Evolutionary conservation across 345 rosid species (phyloP).

Genomic region (Tarenaya hassleriana): DNA sequence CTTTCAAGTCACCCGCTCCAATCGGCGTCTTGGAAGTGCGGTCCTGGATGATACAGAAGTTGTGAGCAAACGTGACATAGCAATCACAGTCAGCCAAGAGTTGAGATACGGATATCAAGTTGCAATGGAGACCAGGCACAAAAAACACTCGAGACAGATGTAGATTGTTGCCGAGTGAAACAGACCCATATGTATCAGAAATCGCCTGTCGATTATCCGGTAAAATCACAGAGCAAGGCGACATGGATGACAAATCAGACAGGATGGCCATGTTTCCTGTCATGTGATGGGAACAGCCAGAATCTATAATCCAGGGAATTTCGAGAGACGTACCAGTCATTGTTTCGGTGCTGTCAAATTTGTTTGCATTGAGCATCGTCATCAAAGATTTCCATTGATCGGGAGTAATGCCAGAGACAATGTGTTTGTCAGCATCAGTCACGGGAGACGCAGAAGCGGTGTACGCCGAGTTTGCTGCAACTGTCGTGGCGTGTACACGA

Average conservation of each 20-base stretch:
- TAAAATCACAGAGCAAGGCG: neutral
- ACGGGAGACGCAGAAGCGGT: too few species aligned
- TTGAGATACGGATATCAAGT: neutral
- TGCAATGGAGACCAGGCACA: neutral
- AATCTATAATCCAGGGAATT: neutral
- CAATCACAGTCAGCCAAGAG: neutral
- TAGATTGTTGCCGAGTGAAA: neutral
- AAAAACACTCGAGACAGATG: neutral
- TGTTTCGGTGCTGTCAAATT: neutral
- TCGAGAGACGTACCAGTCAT: neutral
- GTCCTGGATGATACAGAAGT: neutral
- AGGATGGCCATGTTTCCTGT: neutral
- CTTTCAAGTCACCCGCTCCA: neutral
- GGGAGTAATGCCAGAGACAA: too few species aligned
- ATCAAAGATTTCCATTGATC: too few species aligned
- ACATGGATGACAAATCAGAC: neutral
- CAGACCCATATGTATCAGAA: neutral
- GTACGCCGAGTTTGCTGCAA: too few species aligned
- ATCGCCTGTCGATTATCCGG: neutral
- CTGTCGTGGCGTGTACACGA: too few species aligned
- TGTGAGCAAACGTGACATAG: neutral
- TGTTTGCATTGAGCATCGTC: too few species aligned
- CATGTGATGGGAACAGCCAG: neutral
- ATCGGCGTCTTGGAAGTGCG: too few species aligned
- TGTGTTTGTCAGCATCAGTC: too few species aligned